phyloP scores from a whole-genome alignment of 148 eudicot species.

The Fallopia convolvulus region DNA sequence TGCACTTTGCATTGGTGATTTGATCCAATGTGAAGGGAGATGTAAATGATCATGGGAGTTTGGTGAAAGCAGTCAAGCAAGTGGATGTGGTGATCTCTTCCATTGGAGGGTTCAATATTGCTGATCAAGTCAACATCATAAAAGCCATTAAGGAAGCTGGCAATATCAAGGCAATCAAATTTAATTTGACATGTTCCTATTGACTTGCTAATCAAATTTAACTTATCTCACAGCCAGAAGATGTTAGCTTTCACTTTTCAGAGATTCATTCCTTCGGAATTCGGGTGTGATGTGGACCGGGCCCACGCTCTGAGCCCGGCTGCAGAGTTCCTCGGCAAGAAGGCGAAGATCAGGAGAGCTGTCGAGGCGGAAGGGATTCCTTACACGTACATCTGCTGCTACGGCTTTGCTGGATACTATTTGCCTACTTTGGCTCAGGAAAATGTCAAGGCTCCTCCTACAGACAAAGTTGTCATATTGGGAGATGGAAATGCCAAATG shows the following conservation, averaged over 20 bases:
- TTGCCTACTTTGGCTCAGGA: constrained; percentile 16
- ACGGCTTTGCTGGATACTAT: constrained; percentile 48
- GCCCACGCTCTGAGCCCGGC: constrained; percentile 45
- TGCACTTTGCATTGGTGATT: not conserved
- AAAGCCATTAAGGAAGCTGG: constrained; percentile 70
- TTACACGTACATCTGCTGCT: constrained; percentile 35
- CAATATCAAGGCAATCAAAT: constrained; percentile 45
- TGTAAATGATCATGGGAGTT: constrained; percentile 42
- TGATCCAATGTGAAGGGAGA: constrained; percentile 31
- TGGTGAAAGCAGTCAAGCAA: constrained; percentile 57
- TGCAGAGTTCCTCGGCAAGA: constrained; percentile 21
- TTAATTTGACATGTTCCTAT: not conserved
- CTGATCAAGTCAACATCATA: constrained; percentile 53
- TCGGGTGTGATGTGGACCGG: constrained; percentile 48
- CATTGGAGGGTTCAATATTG: constrained; percentile 28
- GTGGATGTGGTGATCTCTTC: constrained; percentile 69
- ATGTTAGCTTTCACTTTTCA: constrained; percentile 1
- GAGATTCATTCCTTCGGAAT: constrained; percentile 67
- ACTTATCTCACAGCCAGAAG: not conserved
- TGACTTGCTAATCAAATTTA: too few relatives aligned
- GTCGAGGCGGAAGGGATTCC: constrained; percentile 60
- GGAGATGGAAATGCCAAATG: constrained; percentile 26
- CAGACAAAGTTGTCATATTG: constrained; percentile 21
- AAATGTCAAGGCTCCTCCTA: constrained; percentile 20
- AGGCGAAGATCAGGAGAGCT: constrained; percentile 41